These are phyloP conservation scores for Dissophora globulifera DNA, from an alignment of 192 early-diverging fungal genomes.

Conservation along the genomic window DNA sequence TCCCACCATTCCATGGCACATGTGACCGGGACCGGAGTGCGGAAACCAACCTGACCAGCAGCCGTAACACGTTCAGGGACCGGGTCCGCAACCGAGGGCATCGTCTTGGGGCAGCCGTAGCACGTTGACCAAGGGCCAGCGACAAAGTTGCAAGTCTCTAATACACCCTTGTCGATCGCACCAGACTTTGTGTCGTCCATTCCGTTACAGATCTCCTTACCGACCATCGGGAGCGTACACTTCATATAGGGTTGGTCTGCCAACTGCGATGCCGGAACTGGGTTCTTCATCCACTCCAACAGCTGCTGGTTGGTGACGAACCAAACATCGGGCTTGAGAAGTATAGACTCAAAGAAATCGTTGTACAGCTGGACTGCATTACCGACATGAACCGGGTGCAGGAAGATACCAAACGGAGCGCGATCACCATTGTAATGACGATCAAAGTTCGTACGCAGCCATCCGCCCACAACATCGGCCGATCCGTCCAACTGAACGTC, in stretches of 20 bases:
- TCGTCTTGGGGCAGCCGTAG: constrained; percentile 62
- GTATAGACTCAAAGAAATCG: constrained; percentile 62
- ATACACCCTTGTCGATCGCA: constrained; percentile 38
- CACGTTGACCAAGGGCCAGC: constrained; percentile 65
- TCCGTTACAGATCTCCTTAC: constrained; percentile 79
- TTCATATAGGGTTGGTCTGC: constrained; percentile 72
- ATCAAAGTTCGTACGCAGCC: constrained; percentile 65
- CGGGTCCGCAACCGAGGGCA: constrained; percentile 55
- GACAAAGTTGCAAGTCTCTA: constrained; percentile 62
- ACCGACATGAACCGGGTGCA: constrained; percentile 58
- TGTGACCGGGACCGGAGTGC: constrained; percentile 62
- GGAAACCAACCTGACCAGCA: constrained; percentile 39
- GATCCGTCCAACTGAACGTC: constrained; percentile 62
- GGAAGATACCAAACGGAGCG: constrained; percentile 62
- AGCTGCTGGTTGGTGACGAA: constrained; percentile 77
- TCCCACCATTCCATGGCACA: constrained; percentile 80
- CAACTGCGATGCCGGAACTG: constrained; percentile 72
- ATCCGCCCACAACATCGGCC: constrained; percentile 48
- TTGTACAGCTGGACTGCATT: constrained; percentile 47
- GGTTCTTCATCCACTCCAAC: constrained; percentile 82
- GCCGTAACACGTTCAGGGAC: constrained; percentile 49
- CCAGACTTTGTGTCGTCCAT: constrained; percentile 57
- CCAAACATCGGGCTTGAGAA: constrained; percentile 76
- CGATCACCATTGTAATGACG: constrained; percentile 63
- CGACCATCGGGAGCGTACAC: constrained; percentile 64